Percentiles rank a stretch among this genome's conserved stretches.
These are phyloP conservation scores for Patellifolia procumbens DNA, from an alignment of 179 eudicot species.

Conservation along the genomic window DNA sequence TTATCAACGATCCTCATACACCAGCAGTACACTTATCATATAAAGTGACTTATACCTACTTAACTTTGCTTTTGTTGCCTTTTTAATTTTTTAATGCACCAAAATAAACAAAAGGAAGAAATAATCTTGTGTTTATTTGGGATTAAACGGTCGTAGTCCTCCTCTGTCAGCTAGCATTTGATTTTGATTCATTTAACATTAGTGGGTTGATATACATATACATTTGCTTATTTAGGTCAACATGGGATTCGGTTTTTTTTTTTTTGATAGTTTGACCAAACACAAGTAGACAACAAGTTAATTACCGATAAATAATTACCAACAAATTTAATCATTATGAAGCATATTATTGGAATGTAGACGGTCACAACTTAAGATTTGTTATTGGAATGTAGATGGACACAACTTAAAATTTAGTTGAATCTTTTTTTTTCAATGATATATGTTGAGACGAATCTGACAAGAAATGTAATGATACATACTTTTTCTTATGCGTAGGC, in stretches of 20 bases:
- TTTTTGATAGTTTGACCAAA: too few species aligned
- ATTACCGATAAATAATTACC: too few species aligned
- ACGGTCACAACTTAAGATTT: too few species aligned
- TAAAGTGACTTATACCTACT: conserved; percentile 6
- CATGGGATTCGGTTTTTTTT: background rate
- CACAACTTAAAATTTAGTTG: too few species aligned
- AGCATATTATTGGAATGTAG: too few species aligned
- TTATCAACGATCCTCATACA: background rate
- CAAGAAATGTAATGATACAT: too few species aligned
- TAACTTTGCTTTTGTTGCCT: background rate
- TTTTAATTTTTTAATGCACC: background rate
- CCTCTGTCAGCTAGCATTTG: background rate
- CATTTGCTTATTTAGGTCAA: background rate
- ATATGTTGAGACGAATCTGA: too few species aligned
- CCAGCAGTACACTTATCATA: background rate
- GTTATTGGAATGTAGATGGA: too few species aligned
- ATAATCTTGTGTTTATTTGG: background rate
- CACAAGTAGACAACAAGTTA: too few species aligned
- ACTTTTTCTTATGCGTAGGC: too few species aligned
- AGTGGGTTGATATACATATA: background rate
- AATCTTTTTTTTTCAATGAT: too few species aligned
- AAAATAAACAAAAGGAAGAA: background rate
- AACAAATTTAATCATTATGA: too few species aligned
- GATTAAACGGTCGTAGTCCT: background rate
- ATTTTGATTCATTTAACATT: background rate